A percentile compares a stretch with the other conserved stretches of the same genome.
Evolutionary conservation across 495 filamentous ascomycete genomes (phyloP).

Genomic region (Hypoxylon trugodes): DNA sequence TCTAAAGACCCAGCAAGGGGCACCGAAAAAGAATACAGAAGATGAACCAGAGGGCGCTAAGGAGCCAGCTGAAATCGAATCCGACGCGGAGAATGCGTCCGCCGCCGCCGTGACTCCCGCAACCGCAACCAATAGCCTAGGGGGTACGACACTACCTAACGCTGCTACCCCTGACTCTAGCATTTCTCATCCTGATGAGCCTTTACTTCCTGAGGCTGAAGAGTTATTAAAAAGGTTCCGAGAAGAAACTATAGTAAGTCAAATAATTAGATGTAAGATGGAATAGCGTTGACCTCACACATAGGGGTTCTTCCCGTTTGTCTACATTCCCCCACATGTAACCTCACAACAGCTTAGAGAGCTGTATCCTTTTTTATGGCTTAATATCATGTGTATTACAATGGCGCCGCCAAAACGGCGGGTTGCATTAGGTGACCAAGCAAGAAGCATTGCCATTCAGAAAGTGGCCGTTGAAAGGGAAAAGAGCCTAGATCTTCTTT

Average conservation of each 20-base stretch:
- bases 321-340: constrained; percentile 52
- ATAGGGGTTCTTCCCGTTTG: constrained; percentile 42
- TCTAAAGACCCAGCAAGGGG: constrained; percentile 45
- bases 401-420: constrained; percentile 48
- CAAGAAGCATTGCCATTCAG: constrained; percentile 55
- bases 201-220: constrained; percentile 36
- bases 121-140: constrained; percentile 6
- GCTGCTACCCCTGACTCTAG: constrained; percentile 11
- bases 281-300: not conserved
- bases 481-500: constrained; percentile 64
- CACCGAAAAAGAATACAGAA: constrained; percentile 26
- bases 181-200: constrained; percentile 11
- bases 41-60: constrained; percentile 49
- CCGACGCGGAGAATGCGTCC: constrained; percentile 1
- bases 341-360: constrained; percentile 57
- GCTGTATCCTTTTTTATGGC: constrained; percentile 61
- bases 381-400: constrained; percentile 60
- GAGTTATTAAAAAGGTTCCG: constrained; percentile 45
- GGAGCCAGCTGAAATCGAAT: constrained; percentile 9
- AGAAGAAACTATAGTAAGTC: constrained; percentile 40
- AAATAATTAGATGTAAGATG: not conserved
- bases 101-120: constrained; percentile 1
- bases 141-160: constrained; percentile 6
- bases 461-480: constrained; percentile 58
- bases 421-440: constrained; percentile 45